These are phyloP conservation scores for Mallotus nudiflorus DNA, from an alignment of 345 rosid genomes.

Conservation along the genomic window DNA sequence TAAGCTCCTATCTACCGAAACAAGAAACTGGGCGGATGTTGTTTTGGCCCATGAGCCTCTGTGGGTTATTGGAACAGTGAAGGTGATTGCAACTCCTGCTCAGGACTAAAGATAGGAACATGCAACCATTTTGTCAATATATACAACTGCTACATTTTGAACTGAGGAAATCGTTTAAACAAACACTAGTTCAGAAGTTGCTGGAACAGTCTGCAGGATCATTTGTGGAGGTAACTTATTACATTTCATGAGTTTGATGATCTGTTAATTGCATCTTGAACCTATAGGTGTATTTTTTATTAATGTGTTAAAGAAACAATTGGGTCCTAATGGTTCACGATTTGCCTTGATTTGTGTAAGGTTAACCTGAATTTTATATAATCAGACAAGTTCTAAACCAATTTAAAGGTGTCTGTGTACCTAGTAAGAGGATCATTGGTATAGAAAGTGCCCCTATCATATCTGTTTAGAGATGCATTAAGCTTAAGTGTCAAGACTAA, in stretches of 20 bases:
- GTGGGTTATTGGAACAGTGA: conserved; percentile 96
- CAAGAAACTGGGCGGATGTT: conserved; percentile 72
- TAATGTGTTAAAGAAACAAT: no score
- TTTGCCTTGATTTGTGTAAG: no score
- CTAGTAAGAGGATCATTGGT: no score
- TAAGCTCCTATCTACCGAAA: no score
- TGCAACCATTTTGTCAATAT: conserved; percentile 7
- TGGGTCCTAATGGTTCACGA: no score
- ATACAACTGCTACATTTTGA: conserved; percentile 78
- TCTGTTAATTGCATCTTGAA: neutral
- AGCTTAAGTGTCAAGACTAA: no score
- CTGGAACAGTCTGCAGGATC: conserved; percentile 71
- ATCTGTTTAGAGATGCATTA: no score
- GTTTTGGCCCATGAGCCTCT: conserved; percentile 93
- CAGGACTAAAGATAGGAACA: conserved; percentile 92
- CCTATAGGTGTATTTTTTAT: no score
- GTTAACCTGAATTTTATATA: no score
- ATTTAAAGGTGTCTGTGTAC: no score
- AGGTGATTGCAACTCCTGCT: conserved; percentile 85
- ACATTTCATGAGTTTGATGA: neutral
- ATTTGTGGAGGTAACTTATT: conserved; percentile 79
- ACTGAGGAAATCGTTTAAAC: conserved; percentile 83
- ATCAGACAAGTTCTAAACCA: no score
- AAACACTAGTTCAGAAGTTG: conserved; percentile 65
- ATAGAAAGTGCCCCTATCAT: no score